These are phyloP conservation scores for Zygosaccharomyces sapae DNA, from an alignment of 1,139 yeast genomes.

Conservation along the genomic window DNA sequence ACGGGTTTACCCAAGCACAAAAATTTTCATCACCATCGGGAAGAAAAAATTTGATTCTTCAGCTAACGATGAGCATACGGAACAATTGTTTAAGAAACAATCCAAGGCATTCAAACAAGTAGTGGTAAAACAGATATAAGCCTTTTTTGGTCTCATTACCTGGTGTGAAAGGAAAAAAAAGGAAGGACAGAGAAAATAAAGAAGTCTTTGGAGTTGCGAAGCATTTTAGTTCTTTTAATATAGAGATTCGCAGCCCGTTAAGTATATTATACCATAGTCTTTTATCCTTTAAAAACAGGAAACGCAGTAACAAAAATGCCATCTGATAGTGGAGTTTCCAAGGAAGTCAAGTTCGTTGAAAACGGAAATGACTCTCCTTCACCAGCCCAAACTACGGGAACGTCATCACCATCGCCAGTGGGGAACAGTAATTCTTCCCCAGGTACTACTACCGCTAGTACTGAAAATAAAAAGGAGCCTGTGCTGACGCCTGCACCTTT, in stretches of 20 bases:
- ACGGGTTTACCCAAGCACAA: slow-evolving; percentile 17
- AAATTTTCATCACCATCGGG: slow-evolving; percentile 3
- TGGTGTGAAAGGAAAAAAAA: slow-evolving; percentile 1
- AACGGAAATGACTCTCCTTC: slow-evolving; percentile 2
- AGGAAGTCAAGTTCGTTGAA: slow-evolving; percentile 2
- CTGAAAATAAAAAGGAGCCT: slow-evolving; percentile 21
- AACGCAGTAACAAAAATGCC: slow-evolving; percentile 6
- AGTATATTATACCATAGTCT: not conserved
- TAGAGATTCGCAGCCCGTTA: slow-evolving; percentile 2
- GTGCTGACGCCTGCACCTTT: slow-evolving; percentile 72
- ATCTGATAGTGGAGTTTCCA: slow-evolving; percentile 6
- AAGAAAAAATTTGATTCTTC: slow-evolving; percentile 3
- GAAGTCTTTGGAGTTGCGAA: slow-evolving; percentile 6
- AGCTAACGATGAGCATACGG: slow-evolving; percentile 11
- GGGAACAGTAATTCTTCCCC: slow-evolving; percentile 21
- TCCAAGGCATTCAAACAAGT: not conserved
- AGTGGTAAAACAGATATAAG: slow-evolving; percentile 2
- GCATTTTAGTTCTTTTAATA: not conserved
- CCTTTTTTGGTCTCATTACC: slow-evolving; percentile 3
- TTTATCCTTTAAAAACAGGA: not conserved
- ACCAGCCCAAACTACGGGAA: slow-evolving; percentile 2
- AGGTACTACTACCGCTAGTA: slow-evolving; percentile 16
- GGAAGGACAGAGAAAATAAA: not conserved
- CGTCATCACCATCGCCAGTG: slow-evolving; percentile 5
- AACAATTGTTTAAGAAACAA: not conserved